Conservation (phyloP, 2,329 filamentous ascomycete species). For the Colletotrichum sp. region DNA sequence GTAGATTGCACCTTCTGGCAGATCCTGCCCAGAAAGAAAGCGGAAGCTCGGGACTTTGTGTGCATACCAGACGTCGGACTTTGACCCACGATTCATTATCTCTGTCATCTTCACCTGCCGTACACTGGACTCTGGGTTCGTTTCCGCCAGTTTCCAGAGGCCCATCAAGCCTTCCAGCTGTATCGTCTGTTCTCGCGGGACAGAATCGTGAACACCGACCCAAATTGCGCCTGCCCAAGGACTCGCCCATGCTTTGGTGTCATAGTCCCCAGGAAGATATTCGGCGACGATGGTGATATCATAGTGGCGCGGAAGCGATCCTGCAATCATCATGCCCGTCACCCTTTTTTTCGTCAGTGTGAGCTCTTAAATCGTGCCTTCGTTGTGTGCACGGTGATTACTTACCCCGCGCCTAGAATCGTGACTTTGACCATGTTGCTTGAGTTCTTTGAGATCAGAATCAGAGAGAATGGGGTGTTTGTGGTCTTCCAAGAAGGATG, state of each 20-base stretch:
- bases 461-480: rapidly evolving
- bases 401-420: background rate
- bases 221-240: background rate
- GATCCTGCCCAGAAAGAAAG: background rate
- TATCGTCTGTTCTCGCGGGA: background rate
- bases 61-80: background rate
- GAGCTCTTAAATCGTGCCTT: background rate
- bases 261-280: background rate
- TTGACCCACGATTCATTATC: background rate
- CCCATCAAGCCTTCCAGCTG: background rate
- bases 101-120: background rate
- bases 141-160: background rate
- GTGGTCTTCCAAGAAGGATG: background rate
- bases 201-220: background rate
- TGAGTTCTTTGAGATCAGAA: background rate
- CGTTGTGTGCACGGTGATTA: background rate
- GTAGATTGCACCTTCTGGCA: background rate
- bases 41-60: background rate
- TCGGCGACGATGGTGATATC: background rate
- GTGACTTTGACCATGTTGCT: background rate
- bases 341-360: background rate
- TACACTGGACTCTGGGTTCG: background rate
- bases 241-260: background rate
- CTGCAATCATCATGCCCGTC: background rate
- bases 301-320: background rate